Conservation (phyloP, 1,284 basidiomycete genomes). For the Porogramme epimiltina region DNA sequence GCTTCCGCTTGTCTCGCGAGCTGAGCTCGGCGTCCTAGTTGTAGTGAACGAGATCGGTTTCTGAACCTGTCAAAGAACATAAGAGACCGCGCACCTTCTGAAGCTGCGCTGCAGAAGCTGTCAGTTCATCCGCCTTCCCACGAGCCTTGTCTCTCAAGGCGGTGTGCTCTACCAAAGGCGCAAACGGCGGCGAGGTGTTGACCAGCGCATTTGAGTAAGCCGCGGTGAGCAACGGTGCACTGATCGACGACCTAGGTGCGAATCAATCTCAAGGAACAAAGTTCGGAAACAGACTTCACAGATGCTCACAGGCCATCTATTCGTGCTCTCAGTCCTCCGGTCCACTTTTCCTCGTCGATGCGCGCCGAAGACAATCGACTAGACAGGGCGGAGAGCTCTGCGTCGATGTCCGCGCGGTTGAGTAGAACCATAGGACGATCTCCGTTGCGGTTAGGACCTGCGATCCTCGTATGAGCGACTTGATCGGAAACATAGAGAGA, state of each 20-base stretch:
- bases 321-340: background rate
- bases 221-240: conserved; percentile 16
- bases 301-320: conserved; percentile 21
- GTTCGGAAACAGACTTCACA: background rate
- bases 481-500: no score
- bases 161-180: conserved; percentile 3
- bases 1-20: conserved; percentile 22
- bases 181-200: conserved; percentile 30
- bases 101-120: conserved; percentile 14
- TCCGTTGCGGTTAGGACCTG: conserved; percentile 7
- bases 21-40: conserved; percentile 16
- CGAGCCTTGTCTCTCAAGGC: conserved; percentile 10
- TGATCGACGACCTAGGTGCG: conserved; percentile 2
- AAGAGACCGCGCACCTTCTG: conserved; percentile 19
- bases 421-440: conserved; percentile 22
- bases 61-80: no score
- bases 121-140: conserved; percentile 14
- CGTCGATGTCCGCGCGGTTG: conserved; percentile 19
- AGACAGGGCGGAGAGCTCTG: conserved; percentile 18
- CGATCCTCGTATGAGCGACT: no score
- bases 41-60: background rate
- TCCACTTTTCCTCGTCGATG: conserved; percentile 16
- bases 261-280: background rate
- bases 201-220: conserved; percentile 27
- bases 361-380: background rate